Conservation (phyloP, 306 rosid species). For the Pyrus betulifolia region DNA sequence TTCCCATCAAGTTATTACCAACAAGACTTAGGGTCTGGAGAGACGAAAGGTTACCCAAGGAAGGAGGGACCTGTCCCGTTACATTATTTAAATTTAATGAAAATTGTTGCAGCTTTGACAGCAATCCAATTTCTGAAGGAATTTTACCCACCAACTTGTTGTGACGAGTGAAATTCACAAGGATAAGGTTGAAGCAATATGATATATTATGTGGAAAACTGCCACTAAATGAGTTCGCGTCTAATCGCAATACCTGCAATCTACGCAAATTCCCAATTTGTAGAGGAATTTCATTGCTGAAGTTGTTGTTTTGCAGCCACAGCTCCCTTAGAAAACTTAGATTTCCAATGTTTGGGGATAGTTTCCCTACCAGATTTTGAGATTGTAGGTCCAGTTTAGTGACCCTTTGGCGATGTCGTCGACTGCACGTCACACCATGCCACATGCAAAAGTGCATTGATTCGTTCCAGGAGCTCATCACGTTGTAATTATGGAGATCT, state of each 20-base stretch:
- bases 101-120: background rate
- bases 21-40: rapidly evolving
- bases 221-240: background rate
- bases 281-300: background rate
- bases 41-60: background rate
- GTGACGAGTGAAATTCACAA: rapidly evolving
- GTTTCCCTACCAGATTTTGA: background rate
- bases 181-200: background rate
- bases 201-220: background rate
- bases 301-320: background rate
- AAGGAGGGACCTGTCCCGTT: background rate
- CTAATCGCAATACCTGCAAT: background rate
- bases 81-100: rapidly evolving
- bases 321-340: background rate
- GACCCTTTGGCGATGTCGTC: background rate
- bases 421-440: background rate
- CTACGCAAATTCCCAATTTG: background rate
- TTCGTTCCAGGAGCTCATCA: background rate
- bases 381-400: background rate
- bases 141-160: background rate
- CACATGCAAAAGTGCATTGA: background rate
- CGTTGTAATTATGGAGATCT: background rate
- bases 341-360: background rate
- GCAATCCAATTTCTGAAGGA: background rate
- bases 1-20: background rate